A percentile compares a stretch with the other conserved stretches of the same genome.
Evolutionary conservation across 1,284 basidiomycete genomes (phyloP).

Genomic region (Lignosus rhinocerotis): DNA sequence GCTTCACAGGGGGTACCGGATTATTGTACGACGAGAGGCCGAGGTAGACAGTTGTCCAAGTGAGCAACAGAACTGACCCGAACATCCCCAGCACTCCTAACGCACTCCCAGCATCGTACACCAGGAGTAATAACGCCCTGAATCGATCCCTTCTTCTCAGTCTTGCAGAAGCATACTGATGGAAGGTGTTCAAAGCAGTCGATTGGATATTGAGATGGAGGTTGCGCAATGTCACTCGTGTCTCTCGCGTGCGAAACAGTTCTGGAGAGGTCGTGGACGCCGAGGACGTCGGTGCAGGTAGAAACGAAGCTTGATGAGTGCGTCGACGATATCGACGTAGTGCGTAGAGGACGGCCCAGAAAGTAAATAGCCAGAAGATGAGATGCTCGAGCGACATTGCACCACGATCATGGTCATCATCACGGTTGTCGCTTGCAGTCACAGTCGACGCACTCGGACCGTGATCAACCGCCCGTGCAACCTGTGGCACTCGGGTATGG

Average conservation of each 20-base stretch:
- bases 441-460: no score
- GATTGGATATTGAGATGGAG: constrained; percentile 53
- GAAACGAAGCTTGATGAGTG: neutral
- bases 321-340: constrained; percentile 13
- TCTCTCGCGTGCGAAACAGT: constrained; percentile 12
- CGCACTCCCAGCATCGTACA: constrained; percentile 55
- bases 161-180: constrained; percentile 39
- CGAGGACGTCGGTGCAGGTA: constrained; percentile 15
- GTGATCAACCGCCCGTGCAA: no score
- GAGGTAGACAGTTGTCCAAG: constrained; percentile 34
- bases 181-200: constrained; percentile 49
- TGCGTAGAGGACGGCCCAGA: constrained; percentile 24
- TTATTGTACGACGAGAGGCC: constrained; percentile 11
- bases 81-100: constrained; percentile 52
- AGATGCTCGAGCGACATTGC: neutral
- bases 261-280: constrained; percentile 5
- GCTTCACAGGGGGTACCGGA: neutral
- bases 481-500: no score
- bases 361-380: constrained; percentile 14
- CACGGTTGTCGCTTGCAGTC: neutral
- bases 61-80: constrained; percentile 41
- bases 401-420: neutral
- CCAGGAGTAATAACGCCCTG: constrained; percentile 28
- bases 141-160: constrained; percentile 9
- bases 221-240: constrained; percentile 25